Percentiles rank a stretch among this genome's conserved stretches.
These are phyloP conservation scores for Pleoardoris graminearum DNA, from an alignment of 2,329 filamentous ascomycete species.

Conservation along the genomic window DNA sequence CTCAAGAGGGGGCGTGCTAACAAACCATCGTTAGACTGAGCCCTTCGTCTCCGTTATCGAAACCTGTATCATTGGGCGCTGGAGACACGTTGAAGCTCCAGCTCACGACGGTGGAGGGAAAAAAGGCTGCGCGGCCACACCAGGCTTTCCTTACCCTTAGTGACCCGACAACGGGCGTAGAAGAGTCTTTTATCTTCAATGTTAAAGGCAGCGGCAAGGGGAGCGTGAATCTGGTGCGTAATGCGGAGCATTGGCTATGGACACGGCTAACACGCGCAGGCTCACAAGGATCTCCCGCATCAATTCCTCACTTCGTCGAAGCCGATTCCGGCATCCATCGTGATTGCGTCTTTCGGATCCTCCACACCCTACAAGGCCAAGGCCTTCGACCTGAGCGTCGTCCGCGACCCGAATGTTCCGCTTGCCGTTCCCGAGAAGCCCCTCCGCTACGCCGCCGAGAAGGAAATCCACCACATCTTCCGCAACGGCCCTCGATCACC, in stretches of 20 bases:
- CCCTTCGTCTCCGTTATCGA: slow-evolving; percentile 61
- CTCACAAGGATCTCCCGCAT: slow-evolving; percentile 83
- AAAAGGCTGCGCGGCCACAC: slow-evolving; percentile 81
- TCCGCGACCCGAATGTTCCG: slow-evolving; percentile 64
- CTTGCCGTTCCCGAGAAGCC: slow-evolving; percentile 66
- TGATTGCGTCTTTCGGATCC: slow-evolving; percentile 84
- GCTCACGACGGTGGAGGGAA: slow-evolving; percentile 78
- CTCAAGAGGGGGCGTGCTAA: slow-evolving; percentile 2
- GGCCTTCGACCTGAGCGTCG: slow-evolving; percentile 73
- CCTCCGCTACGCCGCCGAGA: slow-evolving; percentile 79
- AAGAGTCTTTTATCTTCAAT: slow-evolving; percentile 81
- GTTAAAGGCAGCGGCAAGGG: slow-evolving; percentile 89
- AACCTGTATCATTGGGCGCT: slow-evolving; percentile 66
- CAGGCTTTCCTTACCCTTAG: slow-evolving; percentile 88
- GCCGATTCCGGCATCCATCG: slow-evolving; percentile 76
- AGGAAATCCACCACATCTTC: slow-evolving; percentile 92
- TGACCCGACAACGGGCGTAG: slow-evolving; percentile 74
- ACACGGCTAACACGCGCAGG: slow-evolving; percentile 56
- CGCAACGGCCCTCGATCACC: slow-evolving; percentile 77
- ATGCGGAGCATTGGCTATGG: slow-evolving; percentile 9
- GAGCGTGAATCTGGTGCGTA: slow-evolving; percentile 76
- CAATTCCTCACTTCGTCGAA: slow-evolving; percentile 72
- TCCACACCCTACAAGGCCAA: slow-evolving; percentile 67
- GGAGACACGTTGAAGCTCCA: slow-evolving; percentile 78
- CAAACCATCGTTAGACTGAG: slow-evolving; percentile 43